These are phyloP conservation scores for Myxozyma melibiosi DNA, from an alignment of 805 yeast species.

Conservation along the genomic window DNA sequence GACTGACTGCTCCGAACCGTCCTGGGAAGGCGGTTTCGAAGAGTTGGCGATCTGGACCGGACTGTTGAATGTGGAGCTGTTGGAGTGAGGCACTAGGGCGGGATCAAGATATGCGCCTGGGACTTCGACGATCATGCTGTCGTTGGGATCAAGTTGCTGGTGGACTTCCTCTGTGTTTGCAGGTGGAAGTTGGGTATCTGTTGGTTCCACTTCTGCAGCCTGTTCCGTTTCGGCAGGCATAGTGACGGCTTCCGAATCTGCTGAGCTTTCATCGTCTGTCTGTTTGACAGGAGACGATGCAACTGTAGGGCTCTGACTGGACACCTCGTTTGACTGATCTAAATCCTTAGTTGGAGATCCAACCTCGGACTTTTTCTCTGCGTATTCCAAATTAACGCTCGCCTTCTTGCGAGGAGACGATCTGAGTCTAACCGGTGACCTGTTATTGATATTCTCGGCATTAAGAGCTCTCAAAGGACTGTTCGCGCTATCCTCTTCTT, in stretches of 20 bases:
- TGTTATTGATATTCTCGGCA: neutral
- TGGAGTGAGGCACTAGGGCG: neutral
- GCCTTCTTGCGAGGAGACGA: no score
- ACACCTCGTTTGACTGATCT: no score
- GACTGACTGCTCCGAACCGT: neutral
- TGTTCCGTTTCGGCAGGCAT: neutral
- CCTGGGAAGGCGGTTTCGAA: neutral
- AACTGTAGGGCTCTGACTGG: no score
- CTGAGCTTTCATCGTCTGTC: no score
- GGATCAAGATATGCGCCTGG: slow-evolving; percentile 5
- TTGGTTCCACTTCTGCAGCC: neutral
- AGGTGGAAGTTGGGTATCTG: neutral
- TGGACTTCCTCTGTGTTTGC: neutral
- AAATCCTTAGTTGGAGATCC: no score
- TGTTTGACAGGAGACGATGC: no score
- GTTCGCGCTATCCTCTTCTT: neutral
- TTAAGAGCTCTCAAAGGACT: neutral
- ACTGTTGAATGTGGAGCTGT: neutral
- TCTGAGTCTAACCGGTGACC: neutral
- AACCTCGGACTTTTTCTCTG: no score
- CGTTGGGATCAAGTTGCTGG: slow-evolving; percentile 11
- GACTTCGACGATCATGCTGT: neutral
- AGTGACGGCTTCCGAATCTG: no score
- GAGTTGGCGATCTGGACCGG: neutral
- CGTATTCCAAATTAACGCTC: no score